Percentiles rank a stretch among this genome's conserved stretches.
phyloP scores from a whole-genome alignment of 1,284 basidiomycete species.

The Sporisorium sorghi region DNA sequence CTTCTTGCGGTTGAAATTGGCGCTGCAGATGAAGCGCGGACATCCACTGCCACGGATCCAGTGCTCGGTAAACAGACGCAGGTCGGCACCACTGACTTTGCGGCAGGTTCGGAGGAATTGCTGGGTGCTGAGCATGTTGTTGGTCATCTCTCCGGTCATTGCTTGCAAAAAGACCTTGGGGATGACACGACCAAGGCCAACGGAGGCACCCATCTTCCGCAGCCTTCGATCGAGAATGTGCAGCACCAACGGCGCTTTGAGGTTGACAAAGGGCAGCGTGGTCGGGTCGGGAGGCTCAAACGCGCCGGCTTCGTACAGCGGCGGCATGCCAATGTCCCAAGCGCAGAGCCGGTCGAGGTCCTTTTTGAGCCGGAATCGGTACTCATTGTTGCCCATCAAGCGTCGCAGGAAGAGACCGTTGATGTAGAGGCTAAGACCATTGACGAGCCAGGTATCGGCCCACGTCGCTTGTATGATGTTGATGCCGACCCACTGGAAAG shows the following conservation, averaged over 20 bases:
- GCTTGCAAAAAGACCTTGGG: conserved; percentile 95
- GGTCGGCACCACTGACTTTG: conserved; percentile 84
- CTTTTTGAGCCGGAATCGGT: conserved; percentile 92
- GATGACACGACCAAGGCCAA: conserved; percentile 91
- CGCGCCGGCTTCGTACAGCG: conserved; percentile 87
- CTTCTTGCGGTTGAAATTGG: conserved; percentile 96
- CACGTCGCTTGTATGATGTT: conserved; percentile 95
- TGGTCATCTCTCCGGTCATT: conserved; percentile 85
- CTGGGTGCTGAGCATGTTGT: conserved; percentile 86
- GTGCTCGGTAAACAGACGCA: conserved; percentile 90
- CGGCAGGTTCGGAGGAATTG: conserved; percentile 90
- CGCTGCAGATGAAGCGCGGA: conserved; percentile 87
- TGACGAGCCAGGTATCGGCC: conserved; percentile 95
- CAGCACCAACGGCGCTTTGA: conserved; percentile 93
- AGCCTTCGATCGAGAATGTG: conserved; percentile 94
- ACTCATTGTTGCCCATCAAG: conserved; percentile 95
- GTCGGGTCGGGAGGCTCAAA: conserved; percentile 75
- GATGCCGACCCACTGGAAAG: conserved; percentile 96
- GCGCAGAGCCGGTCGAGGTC: conserved; percentile 94
- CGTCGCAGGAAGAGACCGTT: conserved; percentile 87
- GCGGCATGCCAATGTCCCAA: conserved; percentile 88
- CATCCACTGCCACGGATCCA: conserved; percentile 99
- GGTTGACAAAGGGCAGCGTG: conserved; percentile 79
- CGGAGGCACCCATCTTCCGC: conserved; percentile 92
- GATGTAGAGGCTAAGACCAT: conserved; percentile 91